Evolutionary conservation across 2,329 filamentous ascomycete species (phyloP).

Genomic region (Fusarium floridanum): DNA sequence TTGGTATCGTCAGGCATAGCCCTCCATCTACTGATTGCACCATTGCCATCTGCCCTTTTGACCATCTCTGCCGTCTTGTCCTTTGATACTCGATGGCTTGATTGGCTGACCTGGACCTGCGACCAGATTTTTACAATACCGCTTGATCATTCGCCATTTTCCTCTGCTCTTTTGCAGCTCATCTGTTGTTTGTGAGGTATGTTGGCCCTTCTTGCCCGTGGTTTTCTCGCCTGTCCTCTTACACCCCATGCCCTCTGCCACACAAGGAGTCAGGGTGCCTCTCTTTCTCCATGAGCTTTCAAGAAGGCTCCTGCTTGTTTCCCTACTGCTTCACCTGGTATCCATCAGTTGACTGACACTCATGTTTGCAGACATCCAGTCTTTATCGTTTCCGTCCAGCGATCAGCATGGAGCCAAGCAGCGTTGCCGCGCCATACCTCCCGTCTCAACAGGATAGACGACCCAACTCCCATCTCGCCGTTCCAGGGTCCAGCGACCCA

Average conservation of each 20-base stretch:
- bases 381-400: constrained; percentile 52
- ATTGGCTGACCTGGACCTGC: background rate
- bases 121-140: constrained; percentile 48
- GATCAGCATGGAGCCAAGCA: constrained; percentile 53
- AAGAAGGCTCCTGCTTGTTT: background rate
- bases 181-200: constrained; percentile 52
- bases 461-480: constrained; percentile 47
- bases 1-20: background rate
- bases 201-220: constrained; percentile 7
- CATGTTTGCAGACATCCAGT: constrained; percentile 43
- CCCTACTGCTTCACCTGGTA: background rate
- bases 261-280: background rate
- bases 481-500: constrained; percentile 49
- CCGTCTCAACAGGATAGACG: constrained; percentile 47
- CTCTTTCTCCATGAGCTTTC: background rate
- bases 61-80: background rate
- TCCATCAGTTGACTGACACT: constrained; percentile 5
- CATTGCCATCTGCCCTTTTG: background rate
- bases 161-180: constrained; percentile 45
- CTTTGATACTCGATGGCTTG: background rate
- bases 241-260: background rate
- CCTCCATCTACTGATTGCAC: background rate
- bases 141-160: constrained; percentile 49
- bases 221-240: background rate
- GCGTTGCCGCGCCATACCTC: constrained; percentile 50